Base-by-base conservation (phyloP, 768 basidiomycete genomes). In the Rhizopogon vesiculosus region DNA sequence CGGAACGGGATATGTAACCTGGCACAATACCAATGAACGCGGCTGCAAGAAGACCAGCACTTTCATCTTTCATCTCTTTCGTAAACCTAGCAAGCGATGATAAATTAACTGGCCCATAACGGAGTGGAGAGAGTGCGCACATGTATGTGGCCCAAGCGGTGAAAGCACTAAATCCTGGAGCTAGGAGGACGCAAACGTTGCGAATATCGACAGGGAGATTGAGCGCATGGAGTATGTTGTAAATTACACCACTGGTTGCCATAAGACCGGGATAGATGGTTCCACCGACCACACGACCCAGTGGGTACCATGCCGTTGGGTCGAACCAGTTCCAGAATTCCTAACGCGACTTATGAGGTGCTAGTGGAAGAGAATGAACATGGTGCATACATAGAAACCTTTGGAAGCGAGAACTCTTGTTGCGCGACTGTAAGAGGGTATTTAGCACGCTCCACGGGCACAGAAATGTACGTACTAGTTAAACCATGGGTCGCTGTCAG, bases 321-420 rank as follows among this genome's bases (percentile, higher is more conserved):
- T 99, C 97, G 69, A 99, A 99, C 97, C 97, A 99, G 68, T 99
- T 99, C 97, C 97, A 99, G 75, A 99, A 98, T 85, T 91, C 96
- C 93, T 97, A 38, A 51, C 5, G 35, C n/a, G 43, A 52, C 43
- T 62, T 42, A 63, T 38, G 15, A 38, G 22, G 53, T 28, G 45
- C 58, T 9, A 5, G 19, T 53, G 45, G 50, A 29, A 35, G 19
- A n/a, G 5, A 18, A 46, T 38, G 8, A 19, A 33, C 33, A 5
- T 38, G 5, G 13, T 1, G 75, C 91, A 55, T 60, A 96, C 95
- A 78, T 98, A 95, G 76, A 99, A 98, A 16, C 97, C 97, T 64
- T 98, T 79, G 10, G 90, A 82, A 28, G 94, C 91, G 44, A 99
- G 77, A 13, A 99, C 88, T 65, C 78, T 85, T 3, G 96, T 97